Conservation (phyloP, 176 grass and related monocot genomes). For the Rhynchospora tenuis region DNA sequence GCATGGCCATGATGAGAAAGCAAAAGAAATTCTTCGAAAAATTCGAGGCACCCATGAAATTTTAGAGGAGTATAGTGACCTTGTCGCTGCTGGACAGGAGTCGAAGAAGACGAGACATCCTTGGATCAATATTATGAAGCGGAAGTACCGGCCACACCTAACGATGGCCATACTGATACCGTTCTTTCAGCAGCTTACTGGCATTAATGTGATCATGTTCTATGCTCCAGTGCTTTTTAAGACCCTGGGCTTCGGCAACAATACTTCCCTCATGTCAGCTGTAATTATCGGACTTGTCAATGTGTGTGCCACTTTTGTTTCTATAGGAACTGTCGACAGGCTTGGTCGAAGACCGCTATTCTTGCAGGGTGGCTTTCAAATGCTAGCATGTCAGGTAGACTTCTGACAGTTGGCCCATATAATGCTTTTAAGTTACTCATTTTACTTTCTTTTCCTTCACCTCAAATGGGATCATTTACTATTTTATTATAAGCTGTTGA, state of each 20-base stretch:
- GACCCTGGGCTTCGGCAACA: constrained; percentile 14
- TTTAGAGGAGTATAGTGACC: neutral
- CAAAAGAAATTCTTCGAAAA: constrained; percentile 11
- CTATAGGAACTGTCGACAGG: constrained; percentile 17
- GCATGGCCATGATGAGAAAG: constrained; percentile 5
- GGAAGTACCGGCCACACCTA: constrained; percentile 17
- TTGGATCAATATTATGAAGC: constrained; percentile 4
- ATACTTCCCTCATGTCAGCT: constrained; percentile 16
- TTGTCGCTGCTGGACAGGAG: too few species aligned
- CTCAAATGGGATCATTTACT: too few species aligned
- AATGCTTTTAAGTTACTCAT: neutral
- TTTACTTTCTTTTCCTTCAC: too few species aligned
- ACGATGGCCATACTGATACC: constrained; percentile 19
- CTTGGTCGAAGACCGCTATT: constrained; percentile 2
- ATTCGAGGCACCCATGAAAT: constrained; percentile 17
- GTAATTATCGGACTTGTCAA: constrained; percentile 25
- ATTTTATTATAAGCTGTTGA: too few species aligned
- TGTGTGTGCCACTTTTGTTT: constrained; percentile 19
- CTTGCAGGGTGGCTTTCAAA: constrained; percentile 18
- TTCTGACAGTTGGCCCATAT: neutral
- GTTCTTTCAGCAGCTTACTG: constrained; percentile 25
- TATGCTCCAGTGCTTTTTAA: constrained; percentile 24
- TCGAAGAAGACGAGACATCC: too few species aligned
- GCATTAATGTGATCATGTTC: constrained; percentile 27
- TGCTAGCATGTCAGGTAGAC: constrained; percentile 24